Conservation (phyloP, 176 grass and related monocot genomes). For the Olyra latifolia region DNA sequence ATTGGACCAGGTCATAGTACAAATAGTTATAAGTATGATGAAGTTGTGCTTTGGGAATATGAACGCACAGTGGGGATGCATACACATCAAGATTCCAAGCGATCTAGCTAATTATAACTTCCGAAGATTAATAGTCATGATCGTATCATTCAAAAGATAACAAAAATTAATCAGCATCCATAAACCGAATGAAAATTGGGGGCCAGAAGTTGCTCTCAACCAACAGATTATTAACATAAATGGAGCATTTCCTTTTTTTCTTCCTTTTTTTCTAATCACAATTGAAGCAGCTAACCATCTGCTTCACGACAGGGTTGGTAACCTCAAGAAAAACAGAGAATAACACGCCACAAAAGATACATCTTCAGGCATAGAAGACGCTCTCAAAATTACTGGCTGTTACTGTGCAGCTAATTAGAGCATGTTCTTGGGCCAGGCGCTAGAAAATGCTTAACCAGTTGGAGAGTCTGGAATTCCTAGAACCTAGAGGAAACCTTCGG, state of each 20-base stretch:
- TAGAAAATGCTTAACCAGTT: neutral
- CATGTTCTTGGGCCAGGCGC: neutral
- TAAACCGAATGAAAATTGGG: neutral
- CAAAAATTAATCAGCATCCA: neutral
- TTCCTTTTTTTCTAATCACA: conserved; percentile 12
- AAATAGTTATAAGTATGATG: neutral
- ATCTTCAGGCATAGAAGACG: neutral
- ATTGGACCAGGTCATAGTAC: neutral
- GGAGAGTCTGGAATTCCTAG: neutral
- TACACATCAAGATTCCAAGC: neutral
- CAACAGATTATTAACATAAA: conserved; percentile 33
- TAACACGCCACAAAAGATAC: neutral
- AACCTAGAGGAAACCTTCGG: conserved; percentile 83
- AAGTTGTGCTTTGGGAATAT: neutral
- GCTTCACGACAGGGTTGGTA: neutral
- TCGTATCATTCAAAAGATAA: neutral
- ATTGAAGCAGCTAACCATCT: neutral
- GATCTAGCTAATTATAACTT: neutral
- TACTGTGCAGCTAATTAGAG: neutral
- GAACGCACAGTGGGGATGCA: neutral
- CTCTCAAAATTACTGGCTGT: neutral
- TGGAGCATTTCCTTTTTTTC: neutral
- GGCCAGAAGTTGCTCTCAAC: neutral
- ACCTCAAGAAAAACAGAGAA: neutral
- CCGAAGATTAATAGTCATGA: neutral